Conservation (phyloP, 1,139 yeast genomes). For the Lipomyces yarrowii region DNA sequence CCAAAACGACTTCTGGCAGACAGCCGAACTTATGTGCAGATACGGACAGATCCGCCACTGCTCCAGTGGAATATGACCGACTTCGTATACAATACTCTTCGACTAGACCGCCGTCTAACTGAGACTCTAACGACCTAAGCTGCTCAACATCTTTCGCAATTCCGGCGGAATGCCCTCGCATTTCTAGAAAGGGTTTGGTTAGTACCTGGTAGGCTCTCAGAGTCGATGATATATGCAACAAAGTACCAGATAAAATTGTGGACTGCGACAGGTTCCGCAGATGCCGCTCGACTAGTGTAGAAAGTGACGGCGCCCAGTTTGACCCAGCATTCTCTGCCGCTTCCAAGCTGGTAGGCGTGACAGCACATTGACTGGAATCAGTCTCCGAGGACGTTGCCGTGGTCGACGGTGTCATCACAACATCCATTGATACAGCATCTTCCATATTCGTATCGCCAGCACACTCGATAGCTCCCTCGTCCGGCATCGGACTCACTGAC, state of each 20-base stretch:
- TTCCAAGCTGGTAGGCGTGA: not conserved
- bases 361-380: not conserved
- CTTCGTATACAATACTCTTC: not conserved
- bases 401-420: not conserved
- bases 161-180: not conserved
- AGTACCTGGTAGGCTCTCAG: not conserved
- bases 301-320: not conserved
- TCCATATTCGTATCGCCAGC: not conserved
- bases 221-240: not conserved
- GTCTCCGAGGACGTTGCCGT: not conserved
- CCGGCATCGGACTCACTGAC: not conserved
- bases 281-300: conserved; percentile 8
- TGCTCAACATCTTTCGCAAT: not conserved
- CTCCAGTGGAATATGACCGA: not conserved
- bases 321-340: not conserved
- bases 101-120: not conserved
- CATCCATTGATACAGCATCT: not conserved
- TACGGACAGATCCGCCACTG: not conserved
- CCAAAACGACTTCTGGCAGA: not conserved
- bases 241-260: conserved; percentile 2
- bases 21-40: not conserved
- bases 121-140: not conserved
- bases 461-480: not conserved
- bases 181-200: not conserved
- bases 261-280: conserved; percentile 15